Evolutionary conservation across 192 early-diverging fungal species (phyloP), one percentile per base, ranked within the genome.

Genomic region (Coemansia sp.): DNA sequence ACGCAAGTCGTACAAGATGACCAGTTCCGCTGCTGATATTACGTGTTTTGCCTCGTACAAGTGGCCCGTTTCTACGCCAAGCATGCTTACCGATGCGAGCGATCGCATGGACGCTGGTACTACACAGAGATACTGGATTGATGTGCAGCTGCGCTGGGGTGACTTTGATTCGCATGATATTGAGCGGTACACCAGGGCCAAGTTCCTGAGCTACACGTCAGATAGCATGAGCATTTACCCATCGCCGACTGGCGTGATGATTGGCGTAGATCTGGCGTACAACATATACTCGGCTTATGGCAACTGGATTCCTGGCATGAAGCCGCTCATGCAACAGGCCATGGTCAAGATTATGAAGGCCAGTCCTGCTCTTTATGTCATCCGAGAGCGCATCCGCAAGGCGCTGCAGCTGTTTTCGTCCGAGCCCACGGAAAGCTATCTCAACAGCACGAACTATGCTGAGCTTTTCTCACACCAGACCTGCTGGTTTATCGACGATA

Each of bases 341-440:
- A 91, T 99, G 93, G 92, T 90, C 52, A 99, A 99, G 85, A 96
- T 99, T 64, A 99, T 97, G 90, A 99, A 99, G 78, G 93, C 94
- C 57, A 99, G 96, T 67, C 97, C 97, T 56, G 97, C 97, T 3
- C 73, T 99, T 53, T 94, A 97, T 65, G 95, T 99, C 7, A 83
- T 99, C 32, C 90, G 97, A 67, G 97, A 99, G 80, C 95, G 97
- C 86, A 94, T 97, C 62, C 86, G 97, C 63, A 99, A 99, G 87
- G 95, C 91, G 56, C 86, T 99, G 60, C 97, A 99, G 76, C 87
- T 99, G 56, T 99, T 98, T 76, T 95, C 94, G 22, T 97, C 95
- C 0, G 97, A 99, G 78, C 94, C 97, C 5, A 99, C 97, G 7
- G 97, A 99, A 73, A 96, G 95, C 58, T 98, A 97, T 69, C 81